Percentiles rank a stretch among this genome's conserved stretches.
Evolutionary conservation across 106 monocot genomes (phyloP).

Genomic region (Xerophyta viscosa): DNA sequence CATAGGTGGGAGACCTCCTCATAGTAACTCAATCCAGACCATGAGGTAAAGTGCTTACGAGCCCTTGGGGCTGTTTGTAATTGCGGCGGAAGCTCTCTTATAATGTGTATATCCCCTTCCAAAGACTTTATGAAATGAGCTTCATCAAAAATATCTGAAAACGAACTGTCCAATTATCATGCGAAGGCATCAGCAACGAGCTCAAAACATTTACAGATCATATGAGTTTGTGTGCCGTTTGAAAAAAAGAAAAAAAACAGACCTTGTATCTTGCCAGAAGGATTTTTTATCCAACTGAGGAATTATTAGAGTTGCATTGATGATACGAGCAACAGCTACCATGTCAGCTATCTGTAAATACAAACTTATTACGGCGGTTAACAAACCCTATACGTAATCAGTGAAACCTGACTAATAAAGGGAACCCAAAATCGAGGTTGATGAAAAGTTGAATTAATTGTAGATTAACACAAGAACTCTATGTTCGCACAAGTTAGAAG

Average conservation of each 20-base stretch:
- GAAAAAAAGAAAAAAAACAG: background rate
- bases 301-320: conserved; percentile 91
- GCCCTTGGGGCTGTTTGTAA: conserved; percentile 63
- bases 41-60: conserved; percentile 89
- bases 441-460: too few species aligned
- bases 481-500: too few species aligned
- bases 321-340: conserved; percentile 87
- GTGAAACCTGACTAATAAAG: too few species aligned
- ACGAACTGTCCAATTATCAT: conserved; percentile 36
- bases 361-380: background rate
- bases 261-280: conserved; percentile 96
- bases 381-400: too few species aligned
- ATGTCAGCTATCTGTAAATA: conserved; percentile 80
- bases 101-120: conserved; percentile 61
- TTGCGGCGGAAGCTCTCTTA: conserved; percentile 58
- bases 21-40: conserved; percentile 74
- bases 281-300: conserved; percentile 82
- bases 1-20: conserved; percentile 53
- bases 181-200: background rate
- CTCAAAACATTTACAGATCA: background rate
- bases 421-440: too few species aligned
- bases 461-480: too few species aligned
- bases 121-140: conserved; percentile 70
- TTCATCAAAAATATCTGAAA: conserved; percentile 90
- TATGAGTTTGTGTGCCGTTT: background rate